Percentiles rank a stretch among this genome's conserved stretches.
These are phyloP conservation scores for Dryadomyces sulphureus DNA, from an alignment of 2,329 filamentous ascomycete species.

Conservation along the genomic window DNA sequence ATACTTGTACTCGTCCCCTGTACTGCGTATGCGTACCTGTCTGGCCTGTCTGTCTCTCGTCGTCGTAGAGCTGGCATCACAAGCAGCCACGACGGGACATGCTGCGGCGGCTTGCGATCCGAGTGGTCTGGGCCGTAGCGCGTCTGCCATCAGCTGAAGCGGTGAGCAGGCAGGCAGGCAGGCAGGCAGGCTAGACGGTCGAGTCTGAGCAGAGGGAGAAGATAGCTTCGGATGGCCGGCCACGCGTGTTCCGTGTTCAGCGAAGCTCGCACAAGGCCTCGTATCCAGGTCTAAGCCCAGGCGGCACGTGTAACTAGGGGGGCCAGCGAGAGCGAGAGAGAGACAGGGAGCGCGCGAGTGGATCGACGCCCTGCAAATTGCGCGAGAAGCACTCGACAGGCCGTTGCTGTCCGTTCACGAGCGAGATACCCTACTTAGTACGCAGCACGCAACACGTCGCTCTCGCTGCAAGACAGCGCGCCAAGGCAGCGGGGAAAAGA, in stretches of 20 bases:
- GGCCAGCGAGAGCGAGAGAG: background rate
- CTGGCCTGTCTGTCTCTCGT: too few species aligned
- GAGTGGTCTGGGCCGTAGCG: background rate
- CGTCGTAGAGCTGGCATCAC: too few species aligned
- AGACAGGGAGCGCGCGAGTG: background rate
- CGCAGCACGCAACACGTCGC: too few species aligned
- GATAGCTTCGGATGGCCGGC: background rate
- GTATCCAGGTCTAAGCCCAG: background rate
- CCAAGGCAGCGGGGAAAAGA: background rate
- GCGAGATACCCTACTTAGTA: too few species aligned
- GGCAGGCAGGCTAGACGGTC: background rate
- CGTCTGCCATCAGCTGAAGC: background rate
- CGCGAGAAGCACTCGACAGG: too few species aligned
- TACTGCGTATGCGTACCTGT: background rate
- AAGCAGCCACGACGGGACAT: too few species aligned
- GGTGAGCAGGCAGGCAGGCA: background rate
- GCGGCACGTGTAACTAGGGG: background rate
- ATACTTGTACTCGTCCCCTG: background rate
- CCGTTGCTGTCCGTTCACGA: too few species aligned
- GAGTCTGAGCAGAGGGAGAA: background rate
- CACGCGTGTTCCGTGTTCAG: too few species aligned
- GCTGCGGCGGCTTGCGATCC: background rate
- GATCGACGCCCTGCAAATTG: too few species aligned
- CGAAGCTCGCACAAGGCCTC: background rate
- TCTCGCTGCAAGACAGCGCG: too few species aligned